Conservation (phyloP, 1,284 basidiomycete genomes). For the Moesziomyces sp. region DNA sequence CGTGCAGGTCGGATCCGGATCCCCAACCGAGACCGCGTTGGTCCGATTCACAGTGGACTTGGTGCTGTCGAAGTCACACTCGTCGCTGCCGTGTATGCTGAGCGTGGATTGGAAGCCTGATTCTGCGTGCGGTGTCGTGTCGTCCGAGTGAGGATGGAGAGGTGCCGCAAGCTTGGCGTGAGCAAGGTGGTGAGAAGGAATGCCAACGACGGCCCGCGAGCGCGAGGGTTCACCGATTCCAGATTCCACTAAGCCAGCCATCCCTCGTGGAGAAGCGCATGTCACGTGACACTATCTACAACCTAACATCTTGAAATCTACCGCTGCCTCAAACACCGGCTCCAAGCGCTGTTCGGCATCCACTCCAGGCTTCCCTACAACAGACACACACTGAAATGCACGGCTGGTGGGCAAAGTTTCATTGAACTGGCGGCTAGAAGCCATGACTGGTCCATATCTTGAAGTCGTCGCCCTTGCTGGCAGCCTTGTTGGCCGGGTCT, state of each 20-base stretch:
- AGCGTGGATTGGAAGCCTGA: too few species aligned
- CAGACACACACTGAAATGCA: not conserved
- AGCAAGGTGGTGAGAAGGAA: not conserved
- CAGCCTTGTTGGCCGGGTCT: not conserved
- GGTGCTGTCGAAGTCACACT: too few species aligned
- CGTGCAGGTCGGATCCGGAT: too few species aligned
- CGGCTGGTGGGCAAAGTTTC: too few species aligned
- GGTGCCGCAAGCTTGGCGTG: not conserved
- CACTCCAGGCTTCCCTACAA: not conserved
- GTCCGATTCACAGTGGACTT: too few species aligned
- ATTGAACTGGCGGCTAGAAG: conserved; percentile 12
- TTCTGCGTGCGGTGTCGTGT: too few species aligned
- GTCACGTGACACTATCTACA: conserved; percentile 4
- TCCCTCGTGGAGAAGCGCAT: conserved; percentile 17
- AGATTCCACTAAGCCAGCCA: conserved; percentile 6
- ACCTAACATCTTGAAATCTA: conserved; percentile 10
- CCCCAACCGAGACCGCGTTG: too few species aligned
- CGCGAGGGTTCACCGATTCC: not conserved
- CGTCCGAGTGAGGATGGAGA: not conserved
- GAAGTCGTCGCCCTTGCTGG: conserved; percentile 21
- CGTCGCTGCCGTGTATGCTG: too few species aligned
- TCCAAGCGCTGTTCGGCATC: too few species aligned
- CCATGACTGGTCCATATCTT: conserved; percentile 41
- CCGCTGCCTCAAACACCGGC: too few species aligned
- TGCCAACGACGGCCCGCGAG: not conserved